Evolutionary conservation across 306 rosid genomes (phyloP).

Genomic region (Benincasa hispida): DNA sequence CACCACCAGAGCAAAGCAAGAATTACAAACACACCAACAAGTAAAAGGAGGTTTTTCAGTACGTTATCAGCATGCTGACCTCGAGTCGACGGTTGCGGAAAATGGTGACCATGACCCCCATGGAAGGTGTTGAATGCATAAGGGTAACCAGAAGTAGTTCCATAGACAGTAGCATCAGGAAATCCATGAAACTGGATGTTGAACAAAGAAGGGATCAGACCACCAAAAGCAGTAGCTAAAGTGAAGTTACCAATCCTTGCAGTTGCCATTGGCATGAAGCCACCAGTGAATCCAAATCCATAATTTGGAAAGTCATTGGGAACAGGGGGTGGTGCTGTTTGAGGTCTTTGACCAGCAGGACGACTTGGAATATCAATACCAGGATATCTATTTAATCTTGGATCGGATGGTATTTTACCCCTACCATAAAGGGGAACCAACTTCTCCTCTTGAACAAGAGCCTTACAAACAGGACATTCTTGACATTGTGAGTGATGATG

Average conservation of each 20-base stretch:
- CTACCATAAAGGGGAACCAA: constrained; percentile 92
- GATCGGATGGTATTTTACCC: constrained; percentile 66
- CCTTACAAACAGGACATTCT: constrained; percentile 95
- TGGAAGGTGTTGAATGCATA: constrained; percentile 50
- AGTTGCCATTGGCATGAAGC: constrained; percentile 67
- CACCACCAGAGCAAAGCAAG: constrained; percentile 60
- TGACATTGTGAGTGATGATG: constrained; percentile 85
- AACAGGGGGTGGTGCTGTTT: constrained; percentile 45
- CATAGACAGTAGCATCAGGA: constrained; percentile 81
- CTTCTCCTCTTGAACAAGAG: constrained; percentile 57
- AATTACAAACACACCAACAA: constrained; percentile 58
- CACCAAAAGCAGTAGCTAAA: constrained; percentile 67
- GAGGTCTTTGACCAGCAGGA: constrained; percentile 75
- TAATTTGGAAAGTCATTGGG: constrained; percentile 43
- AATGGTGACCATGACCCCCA: constrained; percentile 48
- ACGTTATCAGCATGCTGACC: constrained; percentile 61
- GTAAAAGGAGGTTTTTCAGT: constrained; percentile 65
- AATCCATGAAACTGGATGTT: constrained; percentile 72
- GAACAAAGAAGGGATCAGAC: constrained; percentile 63
- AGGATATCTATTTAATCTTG: constrained; percentile 60
- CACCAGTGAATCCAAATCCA: constrained; percentile 80
- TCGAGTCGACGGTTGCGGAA: constrained; percentile 31
- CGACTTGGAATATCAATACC: constrained; percentile 69
- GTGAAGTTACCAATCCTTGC: constrained; percentile 81
- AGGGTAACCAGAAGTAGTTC: constrained; percentile 73